Base-by-base conservation (phyloP, 2,329 filamentous ascomycete species). In the Grosmannia huntii region DNA sequence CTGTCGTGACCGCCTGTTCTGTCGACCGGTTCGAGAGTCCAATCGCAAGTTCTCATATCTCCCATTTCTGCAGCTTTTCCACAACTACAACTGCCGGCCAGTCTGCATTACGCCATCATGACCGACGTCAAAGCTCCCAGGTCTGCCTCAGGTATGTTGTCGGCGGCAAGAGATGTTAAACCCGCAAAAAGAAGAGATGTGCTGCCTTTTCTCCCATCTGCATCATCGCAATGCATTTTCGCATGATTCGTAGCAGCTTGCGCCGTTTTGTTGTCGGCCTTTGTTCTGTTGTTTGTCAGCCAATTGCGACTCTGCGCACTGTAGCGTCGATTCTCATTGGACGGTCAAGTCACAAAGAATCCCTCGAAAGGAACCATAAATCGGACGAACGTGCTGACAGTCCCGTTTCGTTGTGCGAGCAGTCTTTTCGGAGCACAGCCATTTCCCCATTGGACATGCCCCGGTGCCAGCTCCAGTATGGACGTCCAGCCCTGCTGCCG, bases 91-190 rank as follows among this genome's bases (percentile, higher is more conserved):
- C 28, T 25, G 16, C 12, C 16, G 28, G 5, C 50, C 14, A n/a
- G 27, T 21, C 28, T n/a, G 19, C 10, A 46, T 49, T 56, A 56
- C 44, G 54, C 50, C 54, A 56, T 56, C 41, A 56, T 56, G 54
- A 56, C 41, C 28, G 54, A 56, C 44, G 28, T 56, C 10, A 49
- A 49, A 25, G 19, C 41, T 19, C 54, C 41, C 2, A 27, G n/a
- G 27, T 28, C 54, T 6, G 54, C 54, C 14, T 11, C 38, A 46
- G 54, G 54, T 56, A 49, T 23, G 54, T 49, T 16, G 3, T 54
- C 23, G 11, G 11, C 14, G 11, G 11, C 12, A 28, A 28, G 48
- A 50, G 6, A 9, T 5, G 23, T 25, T 23, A 5, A 49, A 16
- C 2, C 16, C 25, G 25, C 7, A 6, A 19, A n/a, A 51, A 31